phyloP scores from a whole-genome alignment of 495 filamentous ascomycete species.

The Platismatia glauca region DNA sequence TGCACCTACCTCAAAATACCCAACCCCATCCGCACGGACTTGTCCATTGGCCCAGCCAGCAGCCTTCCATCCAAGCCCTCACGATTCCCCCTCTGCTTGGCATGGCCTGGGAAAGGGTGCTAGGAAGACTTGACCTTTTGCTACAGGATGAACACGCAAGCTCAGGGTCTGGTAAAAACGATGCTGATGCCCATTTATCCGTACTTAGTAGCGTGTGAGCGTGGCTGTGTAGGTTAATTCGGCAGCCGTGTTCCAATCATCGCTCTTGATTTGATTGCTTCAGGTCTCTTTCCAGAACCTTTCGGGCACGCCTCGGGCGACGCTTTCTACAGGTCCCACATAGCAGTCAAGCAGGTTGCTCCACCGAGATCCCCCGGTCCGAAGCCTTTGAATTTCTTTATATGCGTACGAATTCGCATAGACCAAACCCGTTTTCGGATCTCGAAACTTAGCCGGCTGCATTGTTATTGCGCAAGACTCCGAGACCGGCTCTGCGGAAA shows the following conservation, averaged over 20 bases:
- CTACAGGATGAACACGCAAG: background rate
- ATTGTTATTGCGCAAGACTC: slow-evolving; percentile 71
- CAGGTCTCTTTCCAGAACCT: slow-evolving; percentile 38
- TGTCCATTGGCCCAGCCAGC: background rate
- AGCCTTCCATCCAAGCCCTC: background rate
- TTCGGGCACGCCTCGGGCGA: slow-evolving; percentile 59
- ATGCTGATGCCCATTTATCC: background rate
- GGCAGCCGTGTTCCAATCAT: background rate
- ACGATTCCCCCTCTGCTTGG: background rate
- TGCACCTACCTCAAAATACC: slow-evolving; percentile 2
- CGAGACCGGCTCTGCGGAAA: slow-evolving; percentile 39
- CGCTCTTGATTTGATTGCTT: background rate
- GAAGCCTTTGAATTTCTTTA: slow-evolving; percentile 58
- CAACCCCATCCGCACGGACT: slow-evolving; percentile 7
- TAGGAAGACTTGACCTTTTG: background rate
- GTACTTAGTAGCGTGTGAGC: background rate
- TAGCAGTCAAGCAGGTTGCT: slow-evolving; percentile 69
- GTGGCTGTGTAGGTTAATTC: background rate
- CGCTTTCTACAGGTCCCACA: slow-evolving; percentile 51
- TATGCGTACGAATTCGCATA: slow-evolving; percentile 70
- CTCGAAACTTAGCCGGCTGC: slow-evolving; percentile 65
- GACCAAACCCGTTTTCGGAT: slow-evolving; percentile 66
- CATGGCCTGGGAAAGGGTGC: background rate
- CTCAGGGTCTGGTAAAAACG: no score
- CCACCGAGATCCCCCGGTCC: slow-evolving; percentile 51